Percentiles rank a stretch among this genome's conserved stretches.
Conservation (phyloP, 768 basidiomycete genomes). For the Suillus tomentosus region DNA sequence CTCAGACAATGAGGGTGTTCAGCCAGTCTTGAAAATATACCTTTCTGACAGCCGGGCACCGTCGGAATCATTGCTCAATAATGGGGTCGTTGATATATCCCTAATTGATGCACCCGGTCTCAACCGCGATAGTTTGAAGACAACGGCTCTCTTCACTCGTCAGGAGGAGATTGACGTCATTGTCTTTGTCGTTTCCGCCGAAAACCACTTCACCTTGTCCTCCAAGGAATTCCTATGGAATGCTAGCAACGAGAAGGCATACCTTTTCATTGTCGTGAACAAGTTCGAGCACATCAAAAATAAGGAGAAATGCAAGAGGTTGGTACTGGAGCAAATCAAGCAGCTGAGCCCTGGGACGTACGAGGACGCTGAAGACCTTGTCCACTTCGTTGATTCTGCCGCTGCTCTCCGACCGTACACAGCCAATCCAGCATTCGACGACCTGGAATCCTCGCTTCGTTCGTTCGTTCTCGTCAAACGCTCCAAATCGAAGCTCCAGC, state of each 20-base stretch:
- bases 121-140: constrained; percentile 93
- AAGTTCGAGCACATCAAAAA: constrained; percentile 95
- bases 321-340: constrained; percentile 92
- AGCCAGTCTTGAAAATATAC: constrained; percentile 81
- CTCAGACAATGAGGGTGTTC: constrained; percentile 56
- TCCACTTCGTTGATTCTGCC: constrained; percentile 97
- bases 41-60: constrained; percentile 78
- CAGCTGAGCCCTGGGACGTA: constrained; percentile 90
- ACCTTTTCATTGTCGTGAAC: constrained; percentile 98
- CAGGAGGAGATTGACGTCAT: constrained; percentile 99
- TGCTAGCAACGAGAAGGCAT: constrained; percentile 96
- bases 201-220: constrained; percentile 97
- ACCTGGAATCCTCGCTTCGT: constrained; percentile 86
- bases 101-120: constrained; percentile 98
- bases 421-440: constrained; percentile 73
- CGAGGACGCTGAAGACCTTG: constrained; percentile 88
- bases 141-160: constrained; percentile 91
- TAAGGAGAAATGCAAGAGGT: constrained; percentile 87
- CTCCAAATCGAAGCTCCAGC: constrained; percentile 93
- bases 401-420: constrained; percentile 66
- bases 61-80: constrained; percentile 85
- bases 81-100: constrained; percentile 95
- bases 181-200: constrained; percentile 96
- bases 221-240: constrained; percentile 92
- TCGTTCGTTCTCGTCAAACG: constrained; percentile 97